Base-by-base conservation (phyloP, 306 rosid genomes). In the Carpinus viminea region DNA sequence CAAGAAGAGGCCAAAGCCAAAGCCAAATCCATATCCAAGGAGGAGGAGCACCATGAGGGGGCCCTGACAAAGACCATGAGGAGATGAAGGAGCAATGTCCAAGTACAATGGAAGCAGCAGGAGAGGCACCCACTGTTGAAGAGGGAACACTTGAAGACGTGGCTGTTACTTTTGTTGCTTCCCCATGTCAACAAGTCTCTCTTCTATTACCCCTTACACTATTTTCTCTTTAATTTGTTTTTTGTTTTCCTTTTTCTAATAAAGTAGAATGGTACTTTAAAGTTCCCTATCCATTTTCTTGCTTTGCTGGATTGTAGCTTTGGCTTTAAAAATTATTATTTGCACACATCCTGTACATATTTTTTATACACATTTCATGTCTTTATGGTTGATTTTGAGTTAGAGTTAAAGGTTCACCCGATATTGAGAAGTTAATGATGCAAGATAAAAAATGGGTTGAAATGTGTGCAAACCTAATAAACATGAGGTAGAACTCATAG, bases 151-250 rank as follows among this genome's bases (percentile, higher is more conserved):
- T 68, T 41, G 72, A 68, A 41, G 51, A 18, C 28, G 72, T 68
- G 31, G 72, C 48, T 12, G 6, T 68, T 41, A 43, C 72, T 68
- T 68, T 41, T 41, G 72, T 68, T 68, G 16, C 51, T 41, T 68
- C 72, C 72, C 72, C 31, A 18, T 68, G 12, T 17, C 52, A 68
- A 68, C 51, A 68, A 51, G 72, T 68, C 52, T 41, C 52, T 68
- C 16, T 68, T 20, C 31, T 68, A 10, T 68, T 41, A 47, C 41
- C 18, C 72, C 24, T 4, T 62, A 9, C 31, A 24, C 65, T 21
- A 3, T 55, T 55, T 18, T 18, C 4, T 21, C 9, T 59, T n/a
- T n/a, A n/a, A n/a, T 5, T 41, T 41, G 45, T 2, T 31, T 61
- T n/a, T 26, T 61, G 4, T 26, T 24, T 28, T 13, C 17, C 16